Evolutionary conservation across 129 eudicot species (phyloP).

Genomic region (Lactuca sativa): DNA sequence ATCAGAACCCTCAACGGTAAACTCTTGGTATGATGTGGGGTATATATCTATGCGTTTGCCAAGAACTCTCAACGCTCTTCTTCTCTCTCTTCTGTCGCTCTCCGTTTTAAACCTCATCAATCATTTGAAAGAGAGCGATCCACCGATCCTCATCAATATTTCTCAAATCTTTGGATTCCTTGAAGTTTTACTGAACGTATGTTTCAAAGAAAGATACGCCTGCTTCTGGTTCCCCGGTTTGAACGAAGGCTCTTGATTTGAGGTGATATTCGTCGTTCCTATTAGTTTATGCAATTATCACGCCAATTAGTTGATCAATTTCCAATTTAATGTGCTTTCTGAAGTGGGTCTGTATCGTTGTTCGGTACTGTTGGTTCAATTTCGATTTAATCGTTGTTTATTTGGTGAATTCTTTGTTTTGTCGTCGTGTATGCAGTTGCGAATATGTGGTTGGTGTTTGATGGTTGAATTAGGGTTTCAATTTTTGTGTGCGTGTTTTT

Average conservation of each 20-base stretch:
- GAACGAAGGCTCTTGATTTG: constrained; percentile 22
- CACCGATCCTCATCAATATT: constrained; percentile 26
- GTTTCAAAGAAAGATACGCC: constrained; percentile 13
- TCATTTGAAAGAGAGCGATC: constrained; percentile 30
- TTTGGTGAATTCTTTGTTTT: constrained; percentile 9
- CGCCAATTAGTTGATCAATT: background rate
- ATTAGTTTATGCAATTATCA: background rate
- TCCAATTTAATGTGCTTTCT: constrained; percentile 3
- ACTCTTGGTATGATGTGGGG: constrained; percentile 12
- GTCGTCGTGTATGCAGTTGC: constrained; percentile 1
- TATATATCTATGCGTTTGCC: constrained; percentile 2
- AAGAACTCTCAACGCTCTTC: constrained; percentile 3
- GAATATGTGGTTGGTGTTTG: constrained; percentile 13
- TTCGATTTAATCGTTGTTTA: constrained; percentile 14
- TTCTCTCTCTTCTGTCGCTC: constrained; percentile 27
- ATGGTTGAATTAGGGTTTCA: constrained; percentile 19
- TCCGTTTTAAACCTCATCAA: constrained; percentile 12
- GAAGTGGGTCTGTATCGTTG: constrained; percentile 12
- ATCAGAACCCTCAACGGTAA: constrained; percentile 32
- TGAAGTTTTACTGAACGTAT: background rate
- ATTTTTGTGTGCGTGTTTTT: constrained; percentile 7
- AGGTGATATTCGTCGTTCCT: constrained; percentile 16
- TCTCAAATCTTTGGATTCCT: constrained; percentile 3
- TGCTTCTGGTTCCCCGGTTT: constrained; percentile 9
- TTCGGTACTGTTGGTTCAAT: constrained; percentile 14